Conservation (phyloP, 83 land plant genomes). For the Larix sibirica region DNA sequence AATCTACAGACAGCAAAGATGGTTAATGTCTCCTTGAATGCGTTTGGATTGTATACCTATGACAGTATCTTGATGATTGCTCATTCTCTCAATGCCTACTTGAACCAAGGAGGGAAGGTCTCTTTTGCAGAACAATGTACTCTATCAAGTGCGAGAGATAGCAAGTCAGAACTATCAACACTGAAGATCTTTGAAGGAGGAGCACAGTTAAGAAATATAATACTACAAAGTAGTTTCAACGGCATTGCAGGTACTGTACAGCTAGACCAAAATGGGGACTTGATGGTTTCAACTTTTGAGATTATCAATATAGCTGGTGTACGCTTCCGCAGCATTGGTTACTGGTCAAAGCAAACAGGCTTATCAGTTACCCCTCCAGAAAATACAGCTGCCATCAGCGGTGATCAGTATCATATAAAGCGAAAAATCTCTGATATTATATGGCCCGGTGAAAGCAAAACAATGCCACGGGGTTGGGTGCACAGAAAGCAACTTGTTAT, state of each 20-base stretch:
- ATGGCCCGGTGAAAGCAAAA: slow-evolving; percentile 87
- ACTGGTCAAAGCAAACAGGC: slow-evolving; percentile 80
- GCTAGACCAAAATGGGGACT: slow-evolving; percentile 55
- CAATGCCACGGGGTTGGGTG: slow-evolving; percentile 89
- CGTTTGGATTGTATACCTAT: slow-evolving; percentile 86
- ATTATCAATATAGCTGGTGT: slow-evolving; percentile 77
- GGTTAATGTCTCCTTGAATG: slow-evolving; percentile 35
- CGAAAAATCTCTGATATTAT: slow-evolving; percentile 64
- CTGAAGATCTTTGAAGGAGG: slow-evolving; percentile 77
- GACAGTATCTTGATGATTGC: slow-evolving; percentile 89
- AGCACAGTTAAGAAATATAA: slow-evolving; percentile 32
- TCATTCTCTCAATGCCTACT: slow-evolving; percentile 58
- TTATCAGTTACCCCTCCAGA: slow-evolving; percentile 59
- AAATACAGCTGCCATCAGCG: slow-evolving; percentile 27
- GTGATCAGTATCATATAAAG: slow-evolving; percentile 28
- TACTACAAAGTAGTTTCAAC: slow-evolving; percentile 54
- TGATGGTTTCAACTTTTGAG: slow-evolving; percentile 70
- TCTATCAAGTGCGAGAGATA: slow-evolving; percentile 46
- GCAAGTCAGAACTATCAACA: slow-evolving; percentile 47
- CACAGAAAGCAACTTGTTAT: slow-evolving; percentile 78
- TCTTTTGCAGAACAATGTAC: slow-evolving; percentile 59
- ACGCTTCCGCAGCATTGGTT: slow-evolving; percentile 65
- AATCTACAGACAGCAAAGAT: slow-evolving; percentile 13
- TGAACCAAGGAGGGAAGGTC: slow-evolving; percentile 51
- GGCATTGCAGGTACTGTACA: slow-evolving; percentile 76